Evolutionary conservation across 1,284 basidiomycete species (phyloP), one percentile per base, ranked within the genome.

Genomic region (Tilletia horrida): DNA sequence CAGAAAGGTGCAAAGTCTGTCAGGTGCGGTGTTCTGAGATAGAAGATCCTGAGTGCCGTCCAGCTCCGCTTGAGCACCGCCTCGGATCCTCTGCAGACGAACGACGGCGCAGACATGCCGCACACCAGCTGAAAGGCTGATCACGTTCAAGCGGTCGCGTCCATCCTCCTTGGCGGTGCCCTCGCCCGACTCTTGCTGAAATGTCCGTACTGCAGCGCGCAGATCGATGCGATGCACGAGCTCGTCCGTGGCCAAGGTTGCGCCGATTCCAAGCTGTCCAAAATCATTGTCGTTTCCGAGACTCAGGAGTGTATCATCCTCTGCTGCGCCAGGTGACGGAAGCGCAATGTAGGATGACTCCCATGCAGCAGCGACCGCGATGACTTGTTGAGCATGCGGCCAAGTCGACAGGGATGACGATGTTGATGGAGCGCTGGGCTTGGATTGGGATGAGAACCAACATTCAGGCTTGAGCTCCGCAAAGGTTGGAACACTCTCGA

Each of bases 281-380:
- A 67, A 67, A 44, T 67, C 66, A 21, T 67, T 67, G n/a, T 40
- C 35, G 23, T 11, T 13, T 3, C 66, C 66, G 13, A 67, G 45
- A 16, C 42, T 45, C 11, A 67, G 11, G 21, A 67, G 40, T 3
- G 23, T 25, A 25, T 67, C 66, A 50, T 50, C 61, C 16, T 40
- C 27, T n/a, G 13, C 13, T 29, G 23, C 25, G 9, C 55, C 55
- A 35, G 27, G 27, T 40, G 6, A 4, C 11, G 4, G 35, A 18
- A 59, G 29, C 25, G 31, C 55, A 14, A 59, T 18, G 55, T 59
- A 59, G 55, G 29, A 31, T 16, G 55, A 35, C 27, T 59, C 55
- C 55, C 55, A 59, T 14, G 55, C 55, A 29, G 29, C 3, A 25
- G 55, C 55, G 18, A 59, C 21, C 6, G 35, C 35, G 35, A 11